A percentile compares a stretch with the other conserved stretches of the same genome.
These are phyloP conservation scores for Beauveria asiatica DNA, from an alignment of 2,329 filamentous ascomycete genomes.

Conservation along the genomic window DNA sequence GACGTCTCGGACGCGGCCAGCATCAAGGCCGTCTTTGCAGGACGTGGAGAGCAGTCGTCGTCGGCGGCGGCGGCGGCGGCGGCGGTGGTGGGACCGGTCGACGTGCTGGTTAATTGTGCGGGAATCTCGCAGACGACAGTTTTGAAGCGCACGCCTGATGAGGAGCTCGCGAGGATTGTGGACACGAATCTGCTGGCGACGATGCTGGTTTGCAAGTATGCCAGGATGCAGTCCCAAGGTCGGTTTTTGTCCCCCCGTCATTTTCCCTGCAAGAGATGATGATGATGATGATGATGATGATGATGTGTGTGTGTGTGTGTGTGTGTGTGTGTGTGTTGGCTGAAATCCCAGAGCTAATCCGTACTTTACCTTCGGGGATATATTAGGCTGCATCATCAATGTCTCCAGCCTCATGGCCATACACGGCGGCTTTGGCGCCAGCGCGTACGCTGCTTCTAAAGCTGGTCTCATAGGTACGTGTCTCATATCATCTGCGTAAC, in stretches of 20 bases:
- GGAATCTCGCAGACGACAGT: conserved; percentile 60
- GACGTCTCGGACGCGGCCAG: conserved; percentile 22
- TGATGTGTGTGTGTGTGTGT: not conserved
- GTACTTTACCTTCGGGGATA: not conserved
- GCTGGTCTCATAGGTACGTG: conserved; percentile 63
- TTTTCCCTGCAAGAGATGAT: no score
- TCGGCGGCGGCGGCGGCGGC: not conserved
- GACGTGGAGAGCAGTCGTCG: not conserved
- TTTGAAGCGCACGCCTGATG: conserved; percentile 45
- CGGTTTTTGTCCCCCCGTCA: not conserved
- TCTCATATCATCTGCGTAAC: not conserved
- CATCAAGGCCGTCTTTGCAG: conserved; percentile 24
- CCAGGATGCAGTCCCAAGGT: conserved; percentile 27
- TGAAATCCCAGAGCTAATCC: not conserved
- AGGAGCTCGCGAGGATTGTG: conserved; percentile 49
- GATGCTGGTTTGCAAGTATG: conserved; percentile 50
- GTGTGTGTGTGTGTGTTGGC: not conserved
- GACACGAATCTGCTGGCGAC: conserved; percentile 63
- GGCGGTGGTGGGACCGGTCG: conserved; percentile 25
- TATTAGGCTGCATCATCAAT: conserved; percentile 65
- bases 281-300: not conserved
- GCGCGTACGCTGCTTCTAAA: conserved; percentile 71
- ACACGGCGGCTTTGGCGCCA: conserved; percentile 60
- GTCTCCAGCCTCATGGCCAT: conserved; percentile 66
- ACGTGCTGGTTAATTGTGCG: conserved; percentile 71